phyloP scores from a whole-genome alignment of 495 filamentous ascomycete genomes.

The Lasiosphaeria miniovina region DNA sequence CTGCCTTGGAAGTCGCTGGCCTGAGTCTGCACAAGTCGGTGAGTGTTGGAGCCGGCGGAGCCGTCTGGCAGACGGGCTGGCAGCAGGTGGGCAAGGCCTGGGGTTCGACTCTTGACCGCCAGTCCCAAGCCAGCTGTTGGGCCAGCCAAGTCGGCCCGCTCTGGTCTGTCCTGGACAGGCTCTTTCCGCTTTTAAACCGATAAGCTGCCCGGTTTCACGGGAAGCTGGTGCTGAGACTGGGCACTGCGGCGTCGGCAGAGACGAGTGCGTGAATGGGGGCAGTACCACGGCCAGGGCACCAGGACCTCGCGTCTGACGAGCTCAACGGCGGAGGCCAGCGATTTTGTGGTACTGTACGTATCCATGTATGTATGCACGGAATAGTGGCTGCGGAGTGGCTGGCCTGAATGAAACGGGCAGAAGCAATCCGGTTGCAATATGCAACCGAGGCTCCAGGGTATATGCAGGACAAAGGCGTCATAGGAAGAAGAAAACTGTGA shows the following conservation, averaged over 20 bases:
- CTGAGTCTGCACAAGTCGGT: not conserved
- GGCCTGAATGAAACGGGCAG: slow-evolving; percentile 18
- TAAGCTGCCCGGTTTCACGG: not conserved
- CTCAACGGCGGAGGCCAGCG: not conserved
- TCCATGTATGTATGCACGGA: not conserved
- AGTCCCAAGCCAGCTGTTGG: not conserved
- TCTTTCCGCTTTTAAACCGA: not conserved
- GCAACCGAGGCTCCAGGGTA: slow-evolving; percentile 11
- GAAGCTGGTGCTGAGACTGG: not conserved
- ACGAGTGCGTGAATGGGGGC: no score
- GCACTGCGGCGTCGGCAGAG: not conserved
- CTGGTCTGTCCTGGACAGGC: not conserved
- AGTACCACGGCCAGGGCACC: not conserved
- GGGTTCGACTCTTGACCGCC: not conserved
- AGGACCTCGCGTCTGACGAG: not conserved
- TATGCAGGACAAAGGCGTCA: slow-evolving; percentile 17
- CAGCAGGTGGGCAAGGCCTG: not conserved
- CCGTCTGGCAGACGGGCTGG: not conserved
- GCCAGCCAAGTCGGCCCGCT: slow-evolving; percentile 1
- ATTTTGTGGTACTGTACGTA: not conserved
- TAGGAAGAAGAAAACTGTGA: slow-evolving; percentile 3
- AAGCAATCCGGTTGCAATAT: slow-evolving; percentile 11
- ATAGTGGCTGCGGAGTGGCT: slow-evolving; percentile 8
- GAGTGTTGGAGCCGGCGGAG: not conserved
- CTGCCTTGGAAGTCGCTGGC: not conserved